Evolutionary conservation across 208 protist species (phyloP).

Genomic region (Herpetomonas tarakana): DNA sequence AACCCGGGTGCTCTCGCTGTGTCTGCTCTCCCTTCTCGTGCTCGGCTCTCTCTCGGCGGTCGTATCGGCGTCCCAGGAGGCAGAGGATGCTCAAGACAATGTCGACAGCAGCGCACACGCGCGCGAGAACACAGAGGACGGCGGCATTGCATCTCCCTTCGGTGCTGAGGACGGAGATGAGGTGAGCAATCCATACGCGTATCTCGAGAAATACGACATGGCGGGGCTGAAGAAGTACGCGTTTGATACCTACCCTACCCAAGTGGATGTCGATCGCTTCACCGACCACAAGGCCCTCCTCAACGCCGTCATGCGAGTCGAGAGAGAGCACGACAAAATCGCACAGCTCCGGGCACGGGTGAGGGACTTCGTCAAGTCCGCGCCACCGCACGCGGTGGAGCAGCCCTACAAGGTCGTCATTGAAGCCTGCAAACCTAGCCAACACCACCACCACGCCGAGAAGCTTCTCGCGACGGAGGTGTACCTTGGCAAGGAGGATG

Average conservation of each 20-base stretch:
- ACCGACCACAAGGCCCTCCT: background rate
- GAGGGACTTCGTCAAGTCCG: background rate
- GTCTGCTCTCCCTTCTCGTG: no score
- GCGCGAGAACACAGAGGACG: no score
- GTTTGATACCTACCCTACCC: background rate
- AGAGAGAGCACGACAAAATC: background rate
- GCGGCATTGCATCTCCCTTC: no score
- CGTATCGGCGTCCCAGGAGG: no score
- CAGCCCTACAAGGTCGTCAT: background rate
- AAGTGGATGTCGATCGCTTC: background rate
- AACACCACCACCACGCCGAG: slow-evolving; percentile 26
- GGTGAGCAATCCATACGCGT: background rate
- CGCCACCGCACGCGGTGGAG: background rate
- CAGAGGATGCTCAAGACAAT: no score
- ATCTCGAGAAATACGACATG: background rate
- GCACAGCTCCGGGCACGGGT: background rate
- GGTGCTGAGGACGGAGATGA: no score
- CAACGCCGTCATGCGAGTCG: background rate
- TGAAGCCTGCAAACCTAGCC: background rate
- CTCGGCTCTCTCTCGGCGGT: no score
- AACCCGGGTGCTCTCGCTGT: no score
- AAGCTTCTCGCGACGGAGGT: slow-evolving; percentile 15
- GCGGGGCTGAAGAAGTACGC: background rate
- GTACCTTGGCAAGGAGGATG: slow-evolving; percentile 8
- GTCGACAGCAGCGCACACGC: no score